Evolutionary conservation across 2,329 filamentous ascomycete genomes (phyloP).

Genomic region (Capronia americana): DNA sequence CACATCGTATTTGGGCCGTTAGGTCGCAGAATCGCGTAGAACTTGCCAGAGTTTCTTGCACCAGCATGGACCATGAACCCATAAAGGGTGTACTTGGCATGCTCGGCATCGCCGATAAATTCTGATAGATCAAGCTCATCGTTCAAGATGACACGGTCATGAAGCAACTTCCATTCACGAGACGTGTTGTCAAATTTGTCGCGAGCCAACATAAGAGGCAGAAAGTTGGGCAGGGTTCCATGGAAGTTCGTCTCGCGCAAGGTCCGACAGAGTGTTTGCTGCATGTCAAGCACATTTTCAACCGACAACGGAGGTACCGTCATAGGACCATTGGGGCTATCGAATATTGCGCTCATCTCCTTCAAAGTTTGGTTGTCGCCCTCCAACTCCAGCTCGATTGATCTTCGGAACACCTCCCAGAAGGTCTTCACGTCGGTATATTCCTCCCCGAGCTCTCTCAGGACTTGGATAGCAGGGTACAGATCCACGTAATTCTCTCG

Average conservation of each 20-base stretch:
- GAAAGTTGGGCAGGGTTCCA: conserved; percentile 53
- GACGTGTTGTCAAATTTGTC: conserved; percentile 61
- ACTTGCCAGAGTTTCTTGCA: conserved; percentile 63
- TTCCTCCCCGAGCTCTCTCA: conserved; percentile 52
- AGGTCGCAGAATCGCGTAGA: conserved; percentile 66
- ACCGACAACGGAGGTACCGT: conserved; percentile 46
- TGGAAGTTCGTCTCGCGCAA: conserved; percentile 20
- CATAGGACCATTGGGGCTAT: conserved; percentile 43
- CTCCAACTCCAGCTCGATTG: conserved; percentile 59
- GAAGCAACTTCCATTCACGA: conserved; percentile 64
- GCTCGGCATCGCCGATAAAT: conserved; percentile 45
- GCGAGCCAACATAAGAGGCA: conserved; percentile 63
- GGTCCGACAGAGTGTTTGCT: conserved; percentile 42
- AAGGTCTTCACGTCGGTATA: conserved; percentile 61
- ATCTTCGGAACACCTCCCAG: conserved; percentile 61
- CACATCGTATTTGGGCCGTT: conserved; percentile 62
- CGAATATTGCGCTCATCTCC: conserved; percentile 55
- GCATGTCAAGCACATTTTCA: conserved; percentile 47
- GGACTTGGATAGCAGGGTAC: conserved; percentile 49
- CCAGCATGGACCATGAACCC: conserved; percentile 67
- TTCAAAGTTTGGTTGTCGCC: conserved; percentile 51
- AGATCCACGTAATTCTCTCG: conserved; percentile 50
- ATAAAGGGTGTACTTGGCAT: conserved; percentile 61
- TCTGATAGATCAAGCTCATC: conserved; percentile 58
- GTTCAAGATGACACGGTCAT: conserved; percentile 62